These are phyloP conservation scores for Selenicereus undatus DNA, from an alignment of 148 eudicot species.

Conservation along the genomic window DNA sequence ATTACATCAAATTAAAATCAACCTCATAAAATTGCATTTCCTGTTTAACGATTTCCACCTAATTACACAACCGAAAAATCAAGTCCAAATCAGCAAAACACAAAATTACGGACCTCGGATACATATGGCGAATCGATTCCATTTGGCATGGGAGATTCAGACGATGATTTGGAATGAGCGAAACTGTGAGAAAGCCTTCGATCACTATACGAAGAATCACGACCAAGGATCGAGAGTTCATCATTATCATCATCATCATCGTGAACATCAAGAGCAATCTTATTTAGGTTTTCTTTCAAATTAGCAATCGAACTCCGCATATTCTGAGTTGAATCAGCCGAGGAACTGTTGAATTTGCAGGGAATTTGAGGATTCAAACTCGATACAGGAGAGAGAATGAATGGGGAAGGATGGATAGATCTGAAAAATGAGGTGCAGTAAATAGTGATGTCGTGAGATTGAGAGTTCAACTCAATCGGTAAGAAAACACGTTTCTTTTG, in stretches of 20 bases:
- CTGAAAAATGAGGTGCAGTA: conserved; percentile 1
- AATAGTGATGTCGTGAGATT: conserved; percentile 9
- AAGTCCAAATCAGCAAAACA: neutral
- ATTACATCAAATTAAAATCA: neutral
- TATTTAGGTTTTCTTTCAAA: conserved; percentile 82
- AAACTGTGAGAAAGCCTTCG: conserved; percentile 53
- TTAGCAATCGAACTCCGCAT: conserved; percentile 89
- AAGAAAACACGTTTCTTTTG: neutral
- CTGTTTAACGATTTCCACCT: neutral
- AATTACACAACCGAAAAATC: neutral
- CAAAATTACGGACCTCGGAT: conserved; percentile 46
- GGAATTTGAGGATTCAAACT: neutral
- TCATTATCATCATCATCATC: conserved; percentile 62
- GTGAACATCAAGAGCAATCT: conserved; percentile 86
- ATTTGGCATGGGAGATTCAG: conserved; percentile 47
- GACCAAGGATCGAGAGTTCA: conserved; percentile 38
- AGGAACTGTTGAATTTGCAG: neutral
- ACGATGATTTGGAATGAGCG: conserved; percentile 36
- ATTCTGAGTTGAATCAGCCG: conserved; percentile 20
- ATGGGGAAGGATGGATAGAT: conserved; percentile 5
- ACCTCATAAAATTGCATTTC: neutral
- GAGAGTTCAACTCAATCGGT: neutral
- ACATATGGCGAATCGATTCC: conserved; percentile 48
- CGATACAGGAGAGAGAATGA: neutral
- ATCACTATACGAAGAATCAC: conserved; percentile 34